A percentile compares a stretch with the other conserved stretches of the same genome.
These are phyloP conservation scores for Leccinum fallax DNA, from an alignment of 1,284 basidiomycete genomes.

Conservation along the genomic window DNA sequence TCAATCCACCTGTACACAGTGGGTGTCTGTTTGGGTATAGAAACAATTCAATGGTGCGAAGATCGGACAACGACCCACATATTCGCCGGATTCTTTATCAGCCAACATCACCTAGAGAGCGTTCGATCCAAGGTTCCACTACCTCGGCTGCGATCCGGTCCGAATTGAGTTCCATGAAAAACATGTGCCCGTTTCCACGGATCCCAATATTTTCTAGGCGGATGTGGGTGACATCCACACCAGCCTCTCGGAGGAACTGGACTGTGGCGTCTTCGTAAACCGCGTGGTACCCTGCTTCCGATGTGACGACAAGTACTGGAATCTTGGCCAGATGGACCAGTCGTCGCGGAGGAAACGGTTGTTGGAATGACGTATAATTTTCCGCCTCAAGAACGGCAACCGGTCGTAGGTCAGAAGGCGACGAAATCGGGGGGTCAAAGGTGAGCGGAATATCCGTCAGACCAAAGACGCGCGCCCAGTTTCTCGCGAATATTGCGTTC, in stretches of 20 bases:
- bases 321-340: conserved; percentile 44
- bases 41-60: background rate
- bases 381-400: conserved; percentile 27
- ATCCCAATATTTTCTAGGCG: conserved; percentile 45
- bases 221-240: conserved; percentile 46
- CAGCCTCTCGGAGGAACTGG: conserved; percentile 45
- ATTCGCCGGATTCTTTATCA: background rate
- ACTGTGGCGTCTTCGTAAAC: conserved; percentile 50
- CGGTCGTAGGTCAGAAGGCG: conserved; percentile 38
- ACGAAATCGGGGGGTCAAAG: conserved; percentile 45
- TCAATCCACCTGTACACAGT: background rate
- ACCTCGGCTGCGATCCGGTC: conserved; percentile 43
- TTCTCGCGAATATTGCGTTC: conserved; percentile 44
- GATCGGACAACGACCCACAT: background rate
- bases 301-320: conserved; percentile 49
- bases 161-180: conserved; percentile 55
- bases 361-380: conserved; percentile 45
- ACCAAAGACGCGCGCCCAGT: conserved; percentile 42
- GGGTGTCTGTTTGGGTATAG: background rate
- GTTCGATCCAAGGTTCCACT: conserved; percentile 42
- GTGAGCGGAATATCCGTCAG: conserved; percentile 46
- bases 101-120: background rate
- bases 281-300: conserved; percentile 50
- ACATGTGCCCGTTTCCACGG: conserved; percentile 49
- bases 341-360: conserved; percentile 44